phyloP scores from a whole-genome alignment of 768 basidiomycete species.

The Megacollybia marginata region DNA sequence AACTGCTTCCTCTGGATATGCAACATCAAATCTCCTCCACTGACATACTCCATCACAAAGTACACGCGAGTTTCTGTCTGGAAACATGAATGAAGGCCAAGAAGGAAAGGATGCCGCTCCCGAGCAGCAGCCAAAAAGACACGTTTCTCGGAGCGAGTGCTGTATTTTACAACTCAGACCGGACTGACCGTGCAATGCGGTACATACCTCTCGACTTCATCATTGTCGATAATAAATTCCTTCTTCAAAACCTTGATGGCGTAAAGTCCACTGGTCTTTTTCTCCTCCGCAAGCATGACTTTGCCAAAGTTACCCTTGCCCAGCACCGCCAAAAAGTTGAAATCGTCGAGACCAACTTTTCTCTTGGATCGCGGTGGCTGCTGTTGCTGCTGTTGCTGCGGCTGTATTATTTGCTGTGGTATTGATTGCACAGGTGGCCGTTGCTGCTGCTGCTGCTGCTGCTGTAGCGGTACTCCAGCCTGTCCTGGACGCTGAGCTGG shows the following conservation, averaged over 20 bases:
- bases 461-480: conserved; percentile 13
- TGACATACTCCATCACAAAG: conserved; percentile 99
- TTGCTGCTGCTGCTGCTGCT: conserved; percentile 5
- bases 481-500: conserved; percentile 10
- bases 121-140: conserved; percentile 96
- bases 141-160: conserved; percentile 97
- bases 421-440: conserved; percentile 6
- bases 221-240: conserved; percentile 99
- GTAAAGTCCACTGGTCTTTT: conserved; percentile 78
- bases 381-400: conserved; percentile 14
- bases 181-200: background rate
- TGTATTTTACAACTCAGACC: conserved; percentile 20
- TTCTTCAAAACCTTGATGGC: conserved; percentile 99
- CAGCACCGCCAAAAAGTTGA: conserved; percentile 97
- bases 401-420: conserved; percentile 7
- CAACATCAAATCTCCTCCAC: conserved; percentile 97
- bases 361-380: conserved; percentile 33
- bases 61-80: conserved; percentile 99
- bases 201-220: conserved; percentile 92
- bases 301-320: conserved; percentile 99
- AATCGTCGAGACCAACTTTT: conserved; percentile 95
- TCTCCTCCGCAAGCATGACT: conserved; percentile 99
- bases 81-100: conserved; percentile 97
- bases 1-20: conserved; percentile 99
- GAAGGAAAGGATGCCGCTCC: conserved; percentile 95